phyloP scores from a whole-genome alignment of 495 filamentous ascomycete species.

The Copromyces sp. region DNA sequence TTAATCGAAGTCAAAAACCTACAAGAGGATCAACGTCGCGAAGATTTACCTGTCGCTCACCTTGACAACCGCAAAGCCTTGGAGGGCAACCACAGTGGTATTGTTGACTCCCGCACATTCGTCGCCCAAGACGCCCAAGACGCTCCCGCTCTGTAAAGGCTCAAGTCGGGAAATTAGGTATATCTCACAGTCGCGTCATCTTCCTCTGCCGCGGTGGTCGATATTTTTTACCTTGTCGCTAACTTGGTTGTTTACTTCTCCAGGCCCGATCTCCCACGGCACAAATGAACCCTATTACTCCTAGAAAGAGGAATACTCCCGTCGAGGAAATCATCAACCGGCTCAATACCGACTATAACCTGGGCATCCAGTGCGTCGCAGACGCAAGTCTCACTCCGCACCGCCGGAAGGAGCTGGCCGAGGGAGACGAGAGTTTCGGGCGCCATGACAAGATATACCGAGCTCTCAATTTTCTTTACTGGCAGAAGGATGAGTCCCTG shows the following conservation, averaged over 20 bases:
- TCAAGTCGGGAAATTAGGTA: neutral
- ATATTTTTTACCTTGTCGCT: neutral
- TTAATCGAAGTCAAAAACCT: neutral
- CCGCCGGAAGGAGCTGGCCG: slow-evolving; percentile 5
- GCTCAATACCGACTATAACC: slow-evolving; percentile 16
- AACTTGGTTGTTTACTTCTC: neutral
- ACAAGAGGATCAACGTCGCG: neutral
- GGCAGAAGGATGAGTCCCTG: slow-evolving; percentile 3
- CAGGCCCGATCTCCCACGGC: neutral
- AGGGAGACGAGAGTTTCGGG: slow-evolving; percentile 4
- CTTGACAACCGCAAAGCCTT: neutral
- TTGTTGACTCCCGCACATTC: neutral
- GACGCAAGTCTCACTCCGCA: slow-evolving; percentile 11
- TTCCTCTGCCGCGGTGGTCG: neutral
- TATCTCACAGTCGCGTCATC: neutral
- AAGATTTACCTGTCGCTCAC: neutral
- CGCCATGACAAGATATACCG: slow-evolving; percentile 8
- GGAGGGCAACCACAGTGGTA: neutral
- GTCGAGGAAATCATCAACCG: slow-evolving; percentile 5
- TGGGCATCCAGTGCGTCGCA: slow-evolving; percentile 11
- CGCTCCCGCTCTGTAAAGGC: neutral
- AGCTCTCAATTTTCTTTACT: slow-evolving; percentile 12
- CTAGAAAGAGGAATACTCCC: slow-evolving; percentile 5
- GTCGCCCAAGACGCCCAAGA: neutral
- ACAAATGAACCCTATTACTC: slow-evolving; percentile 8